These are phyloP conservation scores for Tuctoria greenei DNA, from an alignment of 176 grass and related monocot species.

Conservation along the genomic window DNA sequence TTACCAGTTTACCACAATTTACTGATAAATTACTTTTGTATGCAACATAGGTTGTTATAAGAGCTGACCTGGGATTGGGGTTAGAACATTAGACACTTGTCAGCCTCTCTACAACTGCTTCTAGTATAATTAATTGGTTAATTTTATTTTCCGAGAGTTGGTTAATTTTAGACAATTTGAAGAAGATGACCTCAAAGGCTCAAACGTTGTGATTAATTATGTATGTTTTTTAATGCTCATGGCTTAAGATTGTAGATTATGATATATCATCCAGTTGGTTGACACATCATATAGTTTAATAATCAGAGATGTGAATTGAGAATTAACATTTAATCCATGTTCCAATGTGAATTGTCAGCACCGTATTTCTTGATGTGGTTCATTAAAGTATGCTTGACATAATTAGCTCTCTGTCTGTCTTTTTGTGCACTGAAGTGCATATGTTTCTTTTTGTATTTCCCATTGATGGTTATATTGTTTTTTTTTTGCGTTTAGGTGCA, in stretches of 20 bases:
- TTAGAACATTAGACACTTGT: background rate
- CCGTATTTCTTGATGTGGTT: constrained; percentile 21
- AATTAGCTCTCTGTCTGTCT: background rate
- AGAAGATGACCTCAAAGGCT: background rate
- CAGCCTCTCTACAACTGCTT: background rate
- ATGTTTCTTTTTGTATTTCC: background rate
- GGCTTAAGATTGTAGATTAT: constrained; percentile 30
- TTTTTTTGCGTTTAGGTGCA: background rate
- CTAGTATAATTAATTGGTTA: background rate
- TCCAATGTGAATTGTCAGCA: background rate
- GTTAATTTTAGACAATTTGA: constrained; percentile 18
- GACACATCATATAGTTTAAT: constrained; percentile 16
- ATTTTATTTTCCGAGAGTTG: too few relatives aligned
- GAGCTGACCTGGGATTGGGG: background rate
- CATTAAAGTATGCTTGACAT: constrained; percentile 10
- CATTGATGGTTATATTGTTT: constrained; percentile 1
- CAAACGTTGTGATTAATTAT: background rate
- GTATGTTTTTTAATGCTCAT: constrained; percentile 4
- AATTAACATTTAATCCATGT: background rate
- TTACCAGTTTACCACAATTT: too few relatives aligned
- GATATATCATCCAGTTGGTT: constrained; percentile 5
- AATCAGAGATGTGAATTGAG: background rate
- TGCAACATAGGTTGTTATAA: background rate
- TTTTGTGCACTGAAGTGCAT: constrained; percentile 8
- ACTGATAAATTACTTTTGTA: background rate